A percentile compares a stretch with the other conserved stretches of the same genome.
Conservation (phyloP, 345 rosid species). For the Rhodamnia argentea region DNA sequence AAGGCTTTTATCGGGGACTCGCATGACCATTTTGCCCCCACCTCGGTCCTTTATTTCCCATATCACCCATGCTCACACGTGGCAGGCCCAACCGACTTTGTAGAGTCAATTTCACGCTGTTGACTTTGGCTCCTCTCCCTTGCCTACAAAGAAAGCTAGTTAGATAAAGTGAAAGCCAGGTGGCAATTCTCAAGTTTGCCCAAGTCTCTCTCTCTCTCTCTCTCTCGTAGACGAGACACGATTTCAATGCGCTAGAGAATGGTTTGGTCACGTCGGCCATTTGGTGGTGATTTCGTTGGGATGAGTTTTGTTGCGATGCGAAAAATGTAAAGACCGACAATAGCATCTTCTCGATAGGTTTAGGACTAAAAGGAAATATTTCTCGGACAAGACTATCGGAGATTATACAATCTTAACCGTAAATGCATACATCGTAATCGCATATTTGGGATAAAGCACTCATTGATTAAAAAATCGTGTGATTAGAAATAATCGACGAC, state of each 20-base stretch:
- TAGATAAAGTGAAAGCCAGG: background rate
- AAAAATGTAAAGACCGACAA: no score
- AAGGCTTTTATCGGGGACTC: background rate
- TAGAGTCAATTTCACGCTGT: background rate
- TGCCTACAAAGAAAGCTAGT: background rate
- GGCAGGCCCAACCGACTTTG: background rate
- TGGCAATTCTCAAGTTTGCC: background rate
- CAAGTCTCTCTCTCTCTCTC: background rate
- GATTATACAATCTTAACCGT: no score
- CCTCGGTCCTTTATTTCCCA: background rate
- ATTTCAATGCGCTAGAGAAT: background rate
- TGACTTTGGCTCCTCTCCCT: background rate
- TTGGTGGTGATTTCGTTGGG: no score
- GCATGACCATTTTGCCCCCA: constrained; percentile 3
- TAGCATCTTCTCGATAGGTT: no score
- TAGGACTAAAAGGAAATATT: no score
- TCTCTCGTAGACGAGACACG: background rate
- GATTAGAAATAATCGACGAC: no score
- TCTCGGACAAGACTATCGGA: no score
- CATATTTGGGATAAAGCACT: no score
- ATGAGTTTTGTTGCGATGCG: no score
- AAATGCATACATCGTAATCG: no score
- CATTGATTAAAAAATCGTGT: no score
- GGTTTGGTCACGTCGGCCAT: background rate
- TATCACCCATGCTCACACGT: background rate